These are phyloP conservation scores for Fistulifera pelliculosa DNA, from an alignment of 108 stramenopile species.

Conservation along the genomic window DNA sequence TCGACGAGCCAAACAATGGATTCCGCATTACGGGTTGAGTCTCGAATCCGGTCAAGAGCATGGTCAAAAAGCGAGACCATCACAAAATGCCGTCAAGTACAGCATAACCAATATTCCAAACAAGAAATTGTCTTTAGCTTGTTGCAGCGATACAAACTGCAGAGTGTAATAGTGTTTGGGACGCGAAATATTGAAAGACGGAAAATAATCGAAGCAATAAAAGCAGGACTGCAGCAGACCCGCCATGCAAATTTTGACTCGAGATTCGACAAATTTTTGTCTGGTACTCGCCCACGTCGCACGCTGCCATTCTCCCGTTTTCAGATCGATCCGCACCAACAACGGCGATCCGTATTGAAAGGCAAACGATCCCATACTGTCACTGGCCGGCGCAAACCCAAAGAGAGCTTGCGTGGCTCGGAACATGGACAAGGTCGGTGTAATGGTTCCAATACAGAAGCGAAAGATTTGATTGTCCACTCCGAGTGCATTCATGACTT, in stretches of 20 bases:
- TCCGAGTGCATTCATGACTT: too few species aligned
- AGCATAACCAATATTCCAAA: conserved; percentile 43
- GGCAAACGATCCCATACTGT: conserved; percentile 9
- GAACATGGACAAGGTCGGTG: conserved; percentile 26
- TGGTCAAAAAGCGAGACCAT: conserved; percentile 31
- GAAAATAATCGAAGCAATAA: conserved; percentile 5
- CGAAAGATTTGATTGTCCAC: conserved; percentile 17
- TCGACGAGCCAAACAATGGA: conserved; percentile 38
- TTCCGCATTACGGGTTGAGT: conserved; percentile 27
- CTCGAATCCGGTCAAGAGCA: conserved; percentile 17
- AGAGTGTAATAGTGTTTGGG: conserved; percentile 1
- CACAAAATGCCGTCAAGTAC: conserved; percentile 46
- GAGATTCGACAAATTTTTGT: background rate
- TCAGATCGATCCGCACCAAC: conserved; percentile 9
- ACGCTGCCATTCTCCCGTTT: conserved; percentile 3
- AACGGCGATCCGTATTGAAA: conserved; percentile 23
- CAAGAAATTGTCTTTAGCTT: background rate
- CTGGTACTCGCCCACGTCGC: background rate
- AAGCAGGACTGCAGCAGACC: background rate
- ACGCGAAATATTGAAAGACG: background rate
- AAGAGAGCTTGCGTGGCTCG: conserved; percentile 21
- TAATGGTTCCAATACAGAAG: conserved; percentile 29
- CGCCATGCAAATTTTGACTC: background rate
- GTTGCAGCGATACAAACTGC: background rate
- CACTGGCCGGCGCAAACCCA: conserved; percentile 20